A percentile compares a stretch with the other conserved stretches of the same genome.
Evolutionary conservation across 78 protist genomes (phyloP).

Genomic region (slime mould (Dictyostelium discoideum)): DNA sequence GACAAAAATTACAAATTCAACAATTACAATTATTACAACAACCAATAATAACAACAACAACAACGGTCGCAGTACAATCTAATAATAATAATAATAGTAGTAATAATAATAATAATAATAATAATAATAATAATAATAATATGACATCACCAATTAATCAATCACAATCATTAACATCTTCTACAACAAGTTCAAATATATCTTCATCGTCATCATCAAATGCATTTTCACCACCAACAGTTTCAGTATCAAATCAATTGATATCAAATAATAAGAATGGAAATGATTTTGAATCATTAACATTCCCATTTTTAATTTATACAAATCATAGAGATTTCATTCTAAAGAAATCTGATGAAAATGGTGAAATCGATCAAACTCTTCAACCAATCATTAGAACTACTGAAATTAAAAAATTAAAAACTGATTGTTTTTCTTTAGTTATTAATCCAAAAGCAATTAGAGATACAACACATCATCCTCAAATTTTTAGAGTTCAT

Average conservation of each 20-base stretch:
- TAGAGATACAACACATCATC: not conserved
- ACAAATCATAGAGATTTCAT: conserved; percentile 19
- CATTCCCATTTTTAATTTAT: conserved; percentile 9
- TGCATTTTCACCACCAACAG: not conserved
- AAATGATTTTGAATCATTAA: not conserved
- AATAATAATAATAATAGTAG: not conserved
- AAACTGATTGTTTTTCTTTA: conserved; percentile 1
- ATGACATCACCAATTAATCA: not conserved
- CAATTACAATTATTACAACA: not conserved
- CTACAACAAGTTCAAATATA: not conserved
- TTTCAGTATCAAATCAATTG: not conserved
- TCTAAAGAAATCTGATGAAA: conserved; percentile 17
- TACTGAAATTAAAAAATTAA: conserved; percentile 26
- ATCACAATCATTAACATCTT: not conserved
- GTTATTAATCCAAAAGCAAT: not conserved
- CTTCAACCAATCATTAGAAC: not conserved
- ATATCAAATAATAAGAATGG: not conserved
- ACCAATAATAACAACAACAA: not conserved
- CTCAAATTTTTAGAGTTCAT: conserved; percentile 54
- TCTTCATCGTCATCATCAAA: not conserved
- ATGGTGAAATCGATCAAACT: conserved; percentile 50
- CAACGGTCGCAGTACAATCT: not conserved
- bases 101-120: not conserved
- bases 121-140: not conserved
- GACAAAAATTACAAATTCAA: not conserved